Base-by-base conservation (phyloP, 148 eudicot genomes). In the Drosera capensis region DNA sequence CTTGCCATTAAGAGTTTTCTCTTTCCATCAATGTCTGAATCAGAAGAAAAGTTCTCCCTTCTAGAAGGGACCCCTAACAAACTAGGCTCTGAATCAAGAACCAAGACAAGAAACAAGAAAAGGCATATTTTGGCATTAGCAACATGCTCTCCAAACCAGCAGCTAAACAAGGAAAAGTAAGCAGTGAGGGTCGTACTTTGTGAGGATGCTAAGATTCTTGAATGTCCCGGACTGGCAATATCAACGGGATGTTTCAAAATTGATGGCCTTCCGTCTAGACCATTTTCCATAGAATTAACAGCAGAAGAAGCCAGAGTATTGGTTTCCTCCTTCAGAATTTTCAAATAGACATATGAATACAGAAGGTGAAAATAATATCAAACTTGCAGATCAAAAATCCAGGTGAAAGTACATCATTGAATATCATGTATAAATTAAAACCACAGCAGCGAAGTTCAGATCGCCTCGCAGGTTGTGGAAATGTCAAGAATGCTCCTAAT, bases 1-100 rank as follows among this genome's bases (percentile, higher is more conserved):
- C 62, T 69, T 49, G 55, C 38, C 24, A 58, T 46, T 25, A 35
- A n/a, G 60, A 56, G 40, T 48, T 62, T 60, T 64, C 60, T 64
- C 63, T 62, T 64, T 25, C 23, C 37, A 45, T 72, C 78, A 53
- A 35, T 14, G 40, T 64, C 67, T 34, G 51, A 37, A 25, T 68
- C 78, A 28, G 62, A 64, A 52, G 46, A 40, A 46, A 23, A 42
- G 44, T 36, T 55, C 40, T 79, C 96, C 61, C 78, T 72, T 57
- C 68, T 66, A 54, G 64, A 58, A 17, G 88, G 86, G 57, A 60
- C 74, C 44, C 87, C 87, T 65, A 84, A 93, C 69, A 90, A 68
- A 62, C 95, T 71, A 19, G 79, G 77, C 70, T 84, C 97, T 90
- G 65, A 26, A 64, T 46, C 47, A 26, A 51, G 16, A 31, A 25